Conservation (phyloP, 208 protist species). For the Leishmania aethiopica region DNA sequence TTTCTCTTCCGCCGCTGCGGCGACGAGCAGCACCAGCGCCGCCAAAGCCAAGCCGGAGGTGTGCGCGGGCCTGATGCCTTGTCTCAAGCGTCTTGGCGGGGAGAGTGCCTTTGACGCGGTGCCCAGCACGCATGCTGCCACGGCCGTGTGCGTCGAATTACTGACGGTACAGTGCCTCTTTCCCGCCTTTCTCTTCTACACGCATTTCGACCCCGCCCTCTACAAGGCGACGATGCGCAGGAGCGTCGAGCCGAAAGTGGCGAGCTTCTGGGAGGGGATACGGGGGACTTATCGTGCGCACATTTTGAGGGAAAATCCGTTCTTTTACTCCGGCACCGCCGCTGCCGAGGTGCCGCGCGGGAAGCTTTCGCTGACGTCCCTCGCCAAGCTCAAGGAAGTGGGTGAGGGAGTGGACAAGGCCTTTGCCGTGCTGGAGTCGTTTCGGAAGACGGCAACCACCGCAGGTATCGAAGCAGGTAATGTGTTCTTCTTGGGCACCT, state of each 20-base stretch:
- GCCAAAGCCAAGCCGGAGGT: conserved; percentile 13
- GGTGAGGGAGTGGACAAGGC: conserved; percentile 48
- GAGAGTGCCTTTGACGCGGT: conserved; percentile 40
- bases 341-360: conserved; percentile 17
- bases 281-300: conserved; percentile 51
- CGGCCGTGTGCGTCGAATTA: conserved; percentile 48
- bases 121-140: conserved; percentile 30
- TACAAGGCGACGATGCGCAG: conserved; percentile 52
- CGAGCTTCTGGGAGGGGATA: conserved; percentile 59
- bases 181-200: conserved; percentile 79
- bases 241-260: conserved; percentile 66
- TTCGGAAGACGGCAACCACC: conserved; percentile 11
- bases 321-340: conserved; percentile 31
- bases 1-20: background rate
- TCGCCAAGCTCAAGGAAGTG: conserved; percentile 53
- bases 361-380: conserved; percentile 23
- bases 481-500: conserved; percentile 70
- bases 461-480: conserved; percentile 29
- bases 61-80: conserved; percentile 40
- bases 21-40: background rate
- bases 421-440: conserved; percentile 48
- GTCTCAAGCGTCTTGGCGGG: conserved; percentile 41
- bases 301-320: conserved; percentile 49
- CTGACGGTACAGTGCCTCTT: conserved; percentile 61
- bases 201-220: conserved; percentile 53